Evolutionary conservation across 345 rosid genomes (phyloP).

Genomic region (Linum lewisii): DNA sequence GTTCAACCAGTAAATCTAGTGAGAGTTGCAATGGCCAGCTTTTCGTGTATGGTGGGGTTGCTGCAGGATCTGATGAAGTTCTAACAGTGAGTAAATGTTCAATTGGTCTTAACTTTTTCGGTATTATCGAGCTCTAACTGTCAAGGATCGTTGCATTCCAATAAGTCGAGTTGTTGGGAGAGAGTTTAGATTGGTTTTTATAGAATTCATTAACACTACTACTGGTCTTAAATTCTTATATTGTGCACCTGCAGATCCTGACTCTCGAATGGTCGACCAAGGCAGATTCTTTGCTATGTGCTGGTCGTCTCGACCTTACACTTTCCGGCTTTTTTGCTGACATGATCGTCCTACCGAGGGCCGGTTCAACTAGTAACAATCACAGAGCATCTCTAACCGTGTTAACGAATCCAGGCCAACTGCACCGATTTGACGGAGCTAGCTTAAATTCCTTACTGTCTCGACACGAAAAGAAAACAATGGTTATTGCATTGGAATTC

Average conservation of each 20-base stretch:
- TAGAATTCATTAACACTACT: no score
- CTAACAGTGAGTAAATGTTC: constrained; percentile 38
- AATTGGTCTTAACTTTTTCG: neutral
- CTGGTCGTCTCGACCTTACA: constrained; percentile 53
- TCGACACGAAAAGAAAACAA: constrained; percentile 31
- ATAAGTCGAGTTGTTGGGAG: no score
- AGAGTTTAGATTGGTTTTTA: no score
- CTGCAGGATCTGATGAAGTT: constrained; percentile 78
- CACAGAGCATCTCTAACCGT: constrained; percentile 33
- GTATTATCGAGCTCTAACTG: no score
- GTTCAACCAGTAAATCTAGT: constrained; percentile 31
- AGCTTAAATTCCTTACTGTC: constrained; percentile 43
- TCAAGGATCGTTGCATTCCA: no score
- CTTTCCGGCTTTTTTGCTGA: constrained; percentile 75
- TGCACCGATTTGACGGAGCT: constrained; percentile 53
- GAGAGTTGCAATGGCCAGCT: constrained; percentile 48
- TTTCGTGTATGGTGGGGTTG: constrained; percentile 79
- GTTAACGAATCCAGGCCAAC: constrained; percentile 66
- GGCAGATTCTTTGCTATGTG: constrained; percentile 50
- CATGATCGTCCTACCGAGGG: constrained; percentile 56
- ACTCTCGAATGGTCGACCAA: constrained; percentile 66
- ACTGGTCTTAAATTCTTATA: no score
- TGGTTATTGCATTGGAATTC: constrained; percentile 42
- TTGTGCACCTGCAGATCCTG: constrained; percentile 40
- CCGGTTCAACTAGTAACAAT: constrained; percentile 26